Evolutionary conservation across 2,329 filamentous ascomycete genomes (phyloP).

Genomic region (Corinectria fuckeliana): DNA sequence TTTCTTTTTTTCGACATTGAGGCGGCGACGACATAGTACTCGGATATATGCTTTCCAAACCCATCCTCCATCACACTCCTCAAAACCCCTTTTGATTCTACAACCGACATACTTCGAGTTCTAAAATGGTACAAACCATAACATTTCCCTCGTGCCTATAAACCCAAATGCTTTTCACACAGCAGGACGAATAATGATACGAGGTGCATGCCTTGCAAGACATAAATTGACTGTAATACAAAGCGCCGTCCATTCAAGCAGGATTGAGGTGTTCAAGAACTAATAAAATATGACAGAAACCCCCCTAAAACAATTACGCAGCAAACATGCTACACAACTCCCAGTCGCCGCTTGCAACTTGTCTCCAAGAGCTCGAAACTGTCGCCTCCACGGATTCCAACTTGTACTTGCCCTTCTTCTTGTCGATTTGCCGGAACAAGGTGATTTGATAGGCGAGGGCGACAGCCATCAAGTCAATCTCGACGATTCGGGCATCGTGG

Average conservation of each 20-base stretch:
- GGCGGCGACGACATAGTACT: too few species aligned
- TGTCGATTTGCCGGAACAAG: constrained; percentile 35
- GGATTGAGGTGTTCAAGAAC: not conserved
- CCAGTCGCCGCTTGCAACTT: constrained; percentile 38
- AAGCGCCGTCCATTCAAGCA: not conserved
- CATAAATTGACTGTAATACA: not conserved
- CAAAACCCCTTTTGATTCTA: too few species aligned
- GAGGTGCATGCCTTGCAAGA: not conserved
- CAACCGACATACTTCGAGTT: too few species aligned
- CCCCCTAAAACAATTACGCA: constrained; percentile 13
- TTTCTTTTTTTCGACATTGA: too few species aligned
- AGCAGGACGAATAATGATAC: not conserved
- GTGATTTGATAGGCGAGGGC: constrained; percentile 35
- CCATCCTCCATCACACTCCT: too few species aligned
- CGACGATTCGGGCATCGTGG: constrained; percentile 37
- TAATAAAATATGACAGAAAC: not conserved
- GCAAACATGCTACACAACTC: constrained; percentile 39
- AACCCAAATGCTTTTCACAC: too few species aligned
- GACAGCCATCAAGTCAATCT: constrained; percentile 39
- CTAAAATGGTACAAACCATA: too few species aligned
- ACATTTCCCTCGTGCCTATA: too few species aligned
- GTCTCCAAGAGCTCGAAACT: constrained; percentile 39
- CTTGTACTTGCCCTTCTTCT: constrained; percentile 28
- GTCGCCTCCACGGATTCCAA: constrained; percentile 36
- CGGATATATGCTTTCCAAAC: too few species aligned